Base-by-base conservation (phyloP, 1,284 basidiomycete species). In the Phellinidium pouzarii region DNA sequence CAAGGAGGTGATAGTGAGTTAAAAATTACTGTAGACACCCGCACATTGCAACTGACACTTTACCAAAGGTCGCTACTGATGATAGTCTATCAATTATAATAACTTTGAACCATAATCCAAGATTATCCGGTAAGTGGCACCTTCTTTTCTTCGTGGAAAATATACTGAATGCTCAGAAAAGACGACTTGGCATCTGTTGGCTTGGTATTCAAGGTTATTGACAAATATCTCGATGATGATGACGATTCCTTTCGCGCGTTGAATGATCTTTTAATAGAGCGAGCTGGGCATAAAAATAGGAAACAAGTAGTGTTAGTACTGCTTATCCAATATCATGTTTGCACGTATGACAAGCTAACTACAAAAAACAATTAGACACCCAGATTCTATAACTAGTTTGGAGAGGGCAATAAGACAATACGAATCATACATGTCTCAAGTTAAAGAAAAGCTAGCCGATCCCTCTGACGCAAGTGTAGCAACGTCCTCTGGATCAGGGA, bases 151-250 rank as follows among this genome's bases (percentile, higher is more conserved):
- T 20, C 19, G 20, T 44, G 23, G 11, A 17, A 7, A 20, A 34
- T 11, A 14, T 8, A 34, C 31, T 37, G 38, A 11, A 43, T 6
- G 9, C 4, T 25, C 12, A 5, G 20, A 6, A 22, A 44, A 51
- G 50, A 38, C 29, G 50, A 51, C 6, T 11, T 44, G 11, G 17
- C 14, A 23, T 17, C 14, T 9, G 31, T 31, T 22, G 50, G 50
- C 26, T 20, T 51, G 12, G 20, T 41, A 3, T 51, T 51, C 50
- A 44, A 51, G 25, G 36, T 51, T 14, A 7, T 44, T 12, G 44
- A 31, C 26, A 14, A 8, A 20, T 42, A 51, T 50, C 22, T 19
- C 22, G 43, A 44, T 12, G 14, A 34, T 34, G 14, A 8, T 8
- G 14, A 34, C 6, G 31, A 14, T 34, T 8, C 31, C 31, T 8